Percentiles rank a stretch among this genome's conserved stretches.
phyloP scores from a whole-genome alignment of 768 basidiomycete species.

The Tremella fuciformis region DNA sequence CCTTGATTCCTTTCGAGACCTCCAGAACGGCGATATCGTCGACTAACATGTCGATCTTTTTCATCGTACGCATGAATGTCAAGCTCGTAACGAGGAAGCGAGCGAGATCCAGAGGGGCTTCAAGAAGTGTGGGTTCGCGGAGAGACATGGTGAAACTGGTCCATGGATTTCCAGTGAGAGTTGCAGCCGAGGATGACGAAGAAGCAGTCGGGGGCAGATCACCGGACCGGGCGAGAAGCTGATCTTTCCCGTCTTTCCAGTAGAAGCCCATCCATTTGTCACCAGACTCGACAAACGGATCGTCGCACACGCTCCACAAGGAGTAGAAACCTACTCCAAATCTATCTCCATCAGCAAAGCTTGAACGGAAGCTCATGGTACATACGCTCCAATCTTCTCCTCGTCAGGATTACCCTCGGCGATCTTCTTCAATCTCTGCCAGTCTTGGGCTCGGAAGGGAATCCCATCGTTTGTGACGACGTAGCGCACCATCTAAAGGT shows the following conservation, averaged over 20 bases:
- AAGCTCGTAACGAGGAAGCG: conserved; percentile 86
- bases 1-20: conserved; percentile 45
- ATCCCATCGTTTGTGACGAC: conserved; percentile 85
- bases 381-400: conserved; percentile 81
- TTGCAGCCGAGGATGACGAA: conserved; percentile 50
- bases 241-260: conserved; percentile 90
- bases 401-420: conserved; percentile 94
- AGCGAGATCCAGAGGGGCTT: conserved; percentile 75
- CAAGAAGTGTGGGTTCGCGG: conserved; percentile 72
- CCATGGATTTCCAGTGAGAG: conserved; percentile 58
- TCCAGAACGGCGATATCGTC: conserved; percentile 60
- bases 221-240: conserved; percentile 80
- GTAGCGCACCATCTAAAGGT: conserved; percentile 68
- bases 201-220: conserved; percentile 52
- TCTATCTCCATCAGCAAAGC: conserved; percentile 52
- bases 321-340: conserved; percentile 49
- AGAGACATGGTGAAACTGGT: conserved; percentile 87
- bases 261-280: conserved; percentile 89
- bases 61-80: conserved; percentile 82
- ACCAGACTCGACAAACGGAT: conserved; percentile 58
- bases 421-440: conserved; percentile 87
- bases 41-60: conserved; percentile 74
- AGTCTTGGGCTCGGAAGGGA: conserved; percentile 77
- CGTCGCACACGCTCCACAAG: conserved; percentile 47
- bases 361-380: background rate